phyloP scores from a whole-genome alignment of 352 stramenopile genomes.

The Globisporangium barbulae region DNA sequence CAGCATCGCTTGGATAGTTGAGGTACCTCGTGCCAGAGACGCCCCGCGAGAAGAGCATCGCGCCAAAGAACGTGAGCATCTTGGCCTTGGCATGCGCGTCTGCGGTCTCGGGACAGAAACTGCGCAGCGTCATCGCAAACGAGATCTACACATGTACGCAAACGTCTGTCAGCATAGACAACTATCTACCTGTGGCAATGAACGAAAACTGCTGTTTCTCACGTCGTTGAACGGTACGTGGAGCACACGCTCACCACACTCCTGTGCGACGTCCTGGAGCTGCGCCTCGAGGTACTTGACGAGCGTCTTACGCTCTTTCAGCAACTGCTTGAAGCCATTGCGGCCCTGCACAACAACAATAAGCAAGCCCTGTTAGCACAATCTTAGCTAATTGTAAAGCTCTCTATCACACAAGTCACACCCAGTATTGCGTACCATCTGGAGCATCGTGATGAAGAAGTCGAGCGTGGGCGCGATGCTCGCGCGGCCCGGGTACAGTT shows the following conservation, averaged over 20 bases:
- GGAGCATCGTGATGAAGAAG: constrained; percentile 99
- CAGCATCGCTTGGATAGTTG: background rate
- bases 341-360: constrained; percentile 28
- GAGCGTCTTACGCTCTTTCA: constrained; percentile 84
- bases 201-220: background rate
- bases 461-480: constrained; percentile 93
- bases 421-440: constrained; percentile 64
- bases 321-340: constrained; percentile 85
- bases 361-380: background rate
- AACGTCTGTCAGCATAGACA: background rate
- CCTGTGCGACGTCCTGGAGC: constrained; percentile 68
- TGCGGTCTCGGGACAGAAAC: constrained; percentile 27
- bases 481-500: constrained; percentile 95
- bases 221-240: constrained; percentile 90
- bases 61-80: constrained; percentile 90
- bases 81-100: constrained; percentile 33
- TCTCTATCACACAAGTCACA: background rate
- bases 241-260: constrained; percentile 91
- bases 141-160: constrained; percentile 46
- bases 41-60: constrained; percentile 98
- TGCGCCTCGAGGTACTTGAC: constrained; percentile 67
- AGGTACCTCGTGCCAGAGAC: constrained; percentile 91
- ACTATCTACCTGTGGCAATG: background rate
- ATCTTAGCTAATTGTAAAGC: background rate
- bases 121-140: constrained; percentile 89